Evolutionary conservation across 2,329 filamentous ascomycete genomes (phyloP).

Genomic region (Aspergillus carbonarius): DNA sequence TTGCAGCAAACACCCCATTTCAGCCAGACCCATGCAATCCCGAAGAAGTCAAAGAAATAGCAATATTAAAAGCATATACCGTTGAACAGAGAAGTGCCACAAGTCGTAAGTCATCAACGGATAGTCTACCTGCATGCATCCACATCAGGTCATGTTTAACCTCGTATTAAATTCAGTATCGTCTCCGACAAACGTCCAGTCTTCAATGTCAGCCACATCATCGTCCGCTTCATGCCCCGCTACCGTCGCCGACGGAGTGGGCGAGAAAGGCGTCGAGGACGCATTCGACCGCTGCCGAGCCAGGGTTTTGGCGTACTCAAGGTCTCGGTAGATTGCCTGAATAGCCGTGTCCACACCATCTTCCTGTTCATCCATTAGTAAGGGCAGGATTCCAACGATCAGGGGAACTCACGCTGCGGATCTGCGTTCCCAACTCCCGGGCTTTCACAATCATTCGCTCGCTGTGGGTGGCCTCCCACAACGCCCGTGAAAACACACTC

Average conservation of each 20-base stretch:
- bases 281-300: constrained; percentile 61
- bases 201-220: constrained; percentile 67
- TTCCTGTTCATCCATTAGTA: constrained; percentile 59
- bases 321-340: constrained; percentile 87
- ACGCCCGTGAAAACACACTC: constrained; percentile 76
- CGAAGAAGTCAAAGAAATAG: not conserved
- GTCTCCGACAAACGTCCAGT: constrained; percentile 87
- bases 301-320: constrained; percentile 86
- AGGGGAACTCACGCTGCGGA: constrained; percentile 67
- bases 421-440: constrained; percentile 75
- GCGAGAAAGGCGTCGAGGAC: constrained; percentile 37
- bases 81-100: constrained; percentile 3
- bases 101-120: constrained; percentile 9
- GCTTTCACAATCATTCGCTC: constrained; percentile 91
- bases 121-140: constrained; percentile 7
- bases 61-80: not conserved
- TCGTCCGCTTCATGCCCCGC: constrained; percentile 44
- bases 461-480: constrained; percentile 90
- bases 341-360: constrained; percentile 88
- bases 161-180: constrained; percentile 49
- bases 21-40: not conserved
- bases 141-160: constrained; percentile 28
- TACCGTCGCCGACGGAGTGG: constrained; percentile 33
- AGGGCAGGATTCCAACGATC: not conserved
- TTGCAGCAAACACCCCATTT: not conserved